Evolutionary conservation across 306 rosid genomes (phyloP).

Genomic region (Arachis hypogaea): DNA sequence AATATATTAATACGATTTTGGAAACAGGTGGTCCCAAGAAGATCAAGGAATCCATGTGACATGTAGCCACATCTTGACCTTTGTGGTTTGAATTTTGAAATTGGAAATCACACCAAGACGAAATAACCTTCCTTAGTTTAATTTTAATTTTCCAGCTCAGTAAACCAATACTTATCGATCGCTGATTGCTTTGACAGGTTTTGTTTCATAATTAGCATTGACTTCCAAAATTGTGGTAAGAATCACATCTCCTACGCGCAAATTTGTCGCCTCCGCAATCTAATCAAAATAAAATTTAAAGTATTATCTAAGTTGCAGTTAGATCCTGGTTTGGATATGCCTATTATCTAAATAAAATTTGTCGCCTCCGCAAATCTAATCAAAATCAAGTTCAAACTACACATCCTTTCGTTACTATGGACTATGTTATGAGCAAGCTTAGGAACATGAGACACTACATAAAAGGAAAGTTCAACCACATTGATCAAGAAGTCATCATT

Average conservation of each 20-base stretch:
- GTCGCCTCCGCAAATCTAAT: too few relatives aligned
- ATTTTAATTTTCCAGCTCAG: neutral
- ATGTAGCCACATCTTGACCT: neutral
- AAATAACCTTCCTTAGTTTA: neutral
- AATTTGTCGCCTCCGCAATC: neutral
- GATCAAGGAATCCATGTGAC: neutral
- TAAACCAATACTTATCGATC: neutral
- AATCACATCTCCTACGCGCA: neutral
- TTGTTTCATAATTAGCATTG: too few relatives aligned
- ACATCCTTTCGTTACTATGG: too few relatives aligned
- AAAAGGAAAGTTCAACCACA: too few relatives aligned
- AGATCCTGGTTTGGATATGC: neutral
- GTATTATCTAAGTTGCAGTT: neutral
- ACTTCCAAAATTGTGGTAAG: neutral
- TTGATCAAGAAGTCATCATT: too few relatives aligned
- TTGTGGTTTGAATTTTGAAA: neutral
- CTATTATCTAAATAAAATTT: neutral
- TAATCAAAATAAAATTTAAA: too few relatives aligned
- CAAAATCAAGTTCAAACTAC: too few relatives aligned
- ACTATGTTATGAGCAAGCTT: too few relatives aligned
- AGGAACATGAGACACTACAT: too few relatives aligned
- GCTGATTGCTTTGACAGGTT: too few relatives aligned
- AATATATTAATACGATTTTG: too few relatives aligned
- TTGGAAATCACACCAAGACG: neutral
- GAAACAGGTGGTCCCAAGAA: conserved; percentile 6